Base-by-base conservation (phyloP, 2,329 filamentous ascomycete genomes). In the Cordyceps cateniannulata region DNA sequence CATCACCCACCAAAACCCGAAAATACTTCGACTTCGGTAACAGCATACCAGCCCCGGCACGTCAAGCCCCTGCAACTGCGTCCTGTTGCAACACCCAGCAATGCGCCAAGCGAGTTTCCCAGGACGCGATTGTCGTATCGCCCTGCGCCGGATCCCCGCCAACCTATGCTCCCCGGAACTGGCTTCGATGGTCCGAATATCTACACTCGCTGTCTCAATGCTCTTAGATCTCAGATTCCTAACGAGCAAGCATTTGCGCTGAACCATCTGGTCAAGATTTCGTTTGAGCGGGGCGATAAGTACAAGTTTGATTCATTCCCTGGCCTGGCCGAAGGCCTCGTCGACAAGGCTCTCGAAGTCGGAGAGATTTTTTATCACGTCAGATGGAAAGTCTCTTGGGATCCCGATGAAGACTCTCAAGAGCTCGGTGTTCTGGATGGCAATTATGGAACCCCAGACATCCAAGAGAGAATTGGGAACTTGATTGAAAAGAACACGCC, bases 261-360 rank as follows among this genome's bases (percentile, higher is more conserved):
- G 12, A 91, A 96, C 68, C 93, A 98, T 68, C 77, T 98, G 4
- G 92, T 98, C 62, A 96, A 96, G 71, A 97, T 98, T 29, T 97
- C 93, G 0, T 95, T 88, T 69, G 93, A 98, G 73, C 85, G 93
- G 48, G 93, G 93, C 50, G 95, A 98, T 71, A 96, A 96, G 73
- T 97, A 96, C 75, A 89, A 91, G 63, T 97, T 98, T 66, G 92
- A 96, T 67, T 90, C 91, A 5, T 98, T 97, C 67, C 88, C 90
- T 1, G 88, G 91, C 10, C 81, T 99, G 29, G 91, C 91, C 0
- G 95, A 98, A 73, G 90, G 90, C 3, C 81, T 99, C 10, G 86
- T 96, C 60, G 89, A 92, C 63, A 96, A 96, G 70, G 87, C 89
- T 2, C 79, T 97, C 54, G 85, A 93, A 64, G 82, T 96, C 45